These are phyloP conservation scores for Pyrenula aspistea DNA, from an alignment of 495 filamentous ascomycete genomes.

Conservation along the genomic window DNA sequence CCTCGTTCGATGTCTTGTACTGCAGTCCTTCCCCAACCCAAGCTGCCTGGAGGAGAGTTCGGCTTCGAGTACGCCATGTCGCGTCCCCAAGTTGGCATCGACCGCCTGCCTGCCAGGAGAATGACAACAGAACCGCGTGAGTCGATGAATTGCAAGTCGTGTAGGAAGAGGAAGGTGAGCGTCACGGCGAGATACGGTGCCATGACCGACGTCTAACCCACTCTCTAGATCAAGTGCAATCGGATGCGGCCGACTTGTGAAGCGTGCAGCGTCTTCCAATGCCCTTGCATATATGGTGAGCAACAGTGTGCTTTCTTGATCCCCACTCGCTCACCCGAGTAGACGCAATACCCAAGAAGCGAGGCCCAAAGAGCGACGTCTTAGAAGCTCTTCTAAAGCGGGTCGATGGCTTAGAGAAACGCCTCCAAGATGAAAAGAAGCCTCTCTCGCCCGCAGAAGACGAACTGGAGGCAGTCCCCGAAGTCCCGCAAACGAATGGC, in stretches of 20 bases:
- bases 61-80: slow-evolving; percentile 34
- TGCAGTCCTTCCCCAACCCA: background rate
- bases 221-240: slow-evolving; percentile 72
- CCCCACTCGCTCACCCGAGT: background rate
- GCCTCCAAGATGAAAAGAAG: slow-evolving; percentile 56
- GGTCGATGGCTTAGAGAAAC: slow-evolving; percentile 72
- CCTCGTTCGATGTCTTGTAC: slow-evolving; percentile 1
- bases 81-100: slow-evolving; percentile 74
- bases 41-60: background rate
- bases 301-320: slow-evolving; percentile 2
- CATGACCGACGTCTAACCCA: background rate
- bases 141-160: slow-evolving; percentile 91
- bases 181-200: background rate
- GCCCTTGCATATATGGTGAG: slow-evolving; percentile 78
- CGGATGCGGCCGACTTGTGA: slow-evolving; percentile 73
- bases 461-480: background rate
- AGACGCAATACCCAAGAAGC: slow-evolving; percentile 83
- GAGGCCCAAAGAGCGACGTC: slow-evolving; percentile 80
- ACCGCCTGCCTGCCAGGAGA: slow-evolving; percentile 62
- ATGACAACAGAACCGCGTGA: slow-evolving; percentile 66
- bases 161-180: slow-evolving; percentile 70
- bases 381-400: slow-evolving; percentile 72
- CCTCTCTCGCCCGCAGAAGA: slow-evolving; percentile 26
- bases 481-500: slow-evolving; percentile 5
- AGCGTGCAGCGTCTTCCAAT: slow-evolving; percentile 79